These are phyloP conservation scores for Boletus vermiculosoides DNA, from an alignment of 768 basidiomycete species.

Conservation along the genomic window DNA sequence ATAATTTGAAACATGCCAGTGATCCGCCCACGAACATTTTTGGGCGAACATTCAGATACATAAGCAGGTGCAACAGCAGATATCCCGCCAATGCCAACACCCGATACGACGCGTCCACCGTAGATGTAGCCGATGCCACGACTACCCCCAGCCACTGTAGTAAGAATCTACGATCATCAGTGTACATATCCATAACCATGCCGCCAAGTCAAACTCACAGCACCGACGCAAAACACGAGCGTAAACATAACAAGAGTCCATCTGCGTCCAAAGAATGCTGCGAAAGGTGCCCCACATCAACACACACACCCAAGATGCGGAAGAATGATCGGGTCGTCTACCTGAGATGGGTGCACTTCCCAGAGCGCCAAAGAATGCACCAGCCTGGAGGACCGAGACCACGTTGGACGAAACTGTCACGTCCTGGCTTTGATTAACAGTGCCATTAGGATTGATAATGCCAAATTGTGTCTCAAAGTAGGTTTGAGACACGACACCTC, in stretches of 20 bases:
- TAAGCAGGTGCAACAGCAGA: constrained; percentile 83
- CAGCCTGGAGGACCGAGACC: constrained; percentile 84
- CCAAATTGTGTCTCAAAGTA: constrained; percentile 68
- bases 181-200: neutral
- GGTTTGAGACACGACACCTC: constrained; percentile 62
- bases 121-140: constrained; percentile 71
- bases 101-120: constrained; percentile 75
- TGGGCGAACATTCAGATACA: constrained; percentile 85
- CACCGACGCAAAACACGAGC: constrained; percentile 66
- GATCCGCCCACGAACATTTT: constrained; percentile 81
- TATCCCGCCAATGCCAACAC: constrained; percentile 80
- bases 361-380: constrained; percentile 86
- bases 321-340: constrained; percentile 30
- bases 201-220: constrained; percentile 46
- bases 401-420: constrained; percentile 75
- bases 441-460: constrained; percentile 46
- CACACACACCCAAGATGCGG: neutral
- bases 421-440: constrained; percentile 35
- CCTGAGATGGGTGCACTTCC: constrained; percentile 68
- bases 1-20: constrained; percentile 87
- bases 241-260: constrained; percentile 61
- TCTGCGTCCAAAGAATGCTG: constrained; percentile 66
- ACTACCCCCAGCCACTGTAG: constrained; percentile 58
- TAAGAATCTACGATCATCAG: constrained; percentile 50
- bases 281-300: neutral